Evolutionary conservation across 768 basidiomycete species (phyloP).

Genomic region (Rhizopogon rudus): DNA sequence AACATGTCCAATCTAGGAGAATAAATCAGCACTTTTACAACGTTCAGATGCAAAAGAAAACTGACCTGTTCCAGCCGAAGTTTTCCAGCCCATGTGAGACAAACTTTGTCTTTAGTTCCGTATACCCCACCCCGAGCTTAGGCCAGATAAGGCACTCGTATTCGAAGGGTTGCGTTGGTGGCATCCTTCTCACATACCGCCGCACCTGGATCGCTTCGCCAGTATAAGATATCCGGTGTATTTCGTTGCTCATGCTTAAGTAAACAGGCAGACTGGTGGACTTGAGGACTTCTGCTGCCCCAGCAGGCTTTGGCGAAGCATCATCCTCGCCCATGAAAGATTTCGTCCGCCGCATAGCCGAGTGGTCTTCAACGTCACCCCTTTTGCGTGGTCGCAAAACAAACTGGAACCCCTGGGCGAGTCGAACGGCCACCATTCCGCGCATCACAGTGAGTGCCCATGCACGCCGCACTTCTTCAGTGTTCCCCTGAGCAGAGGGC

Average conservation of each 20-base stretch:
- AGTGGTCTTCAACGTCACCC: constrained; percentile 26
- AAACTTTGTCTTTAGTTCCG: constrained; percentile 71
- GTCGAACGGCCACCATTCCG: constrained; percentile 88
- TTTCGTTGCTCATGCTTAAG: constrained; percentile 92
- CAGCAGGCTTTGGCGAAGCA: constrained; percentile 47
- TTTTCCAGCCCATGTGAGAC: constrained; percentile 74
- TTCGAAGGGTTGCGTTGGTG: constrained; percentile 54
- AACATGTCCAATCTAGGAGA: constrained; percentile 72
- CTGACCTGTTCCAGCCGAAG: constrained; percentile 83
- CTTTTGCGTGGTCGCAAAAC: constrained; percentile 48
- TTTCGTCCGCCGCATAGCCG: constrained; percentile 42
- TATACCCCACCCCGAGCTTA: constrained; percentile 82
- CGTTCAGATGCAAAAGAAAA: background rate
- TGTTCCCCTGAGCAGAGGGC: constrained; percentile 39
- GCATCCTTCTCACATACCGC: constrained; percentile 75
- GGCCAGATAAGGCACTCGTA: constrained; percentile 96
- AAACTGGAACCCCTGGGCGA: constrained; percentile 95
- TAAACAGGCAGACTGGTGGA: constrained; percentile 72
- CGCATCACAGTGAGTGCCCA: constrained; percentile 84
- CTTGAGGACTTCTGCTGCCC: constrained; percentile 61
- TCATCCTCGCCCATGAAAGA: constrained; percentile 57
- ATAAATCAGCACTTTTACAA: background rate
- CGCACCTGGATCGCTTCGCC: constrained; percentile 89
- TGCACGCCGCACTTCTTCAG: constrained; percentile 56
- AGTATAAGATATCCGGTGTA: constrained; percentile 88